phyloP scores from a whole-genome alignment of 306 rosid species.

The Vigna angularis region DNA sequence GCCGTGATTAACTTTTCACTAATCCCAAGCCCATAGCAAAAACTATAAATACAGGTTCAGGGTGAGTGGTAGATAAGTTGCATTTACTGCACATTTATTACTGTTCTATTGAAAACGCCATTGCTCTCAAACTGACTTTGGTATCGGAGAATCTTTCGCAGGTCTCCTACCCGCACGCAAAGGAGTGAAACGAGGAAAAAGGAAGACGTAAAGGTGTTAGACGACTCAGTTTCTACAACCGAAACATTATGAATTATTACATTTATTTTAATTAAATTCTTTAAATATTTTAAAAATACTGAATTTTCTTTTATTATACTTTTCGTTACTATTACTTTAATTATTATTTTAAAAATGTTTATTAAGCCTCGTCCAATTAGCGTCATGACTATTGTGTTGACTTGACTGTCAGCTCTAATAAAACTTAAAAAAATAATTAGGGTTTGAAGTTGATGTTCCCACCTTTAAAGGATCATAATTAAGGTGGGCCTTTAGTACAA shows the following conservation, averaged over 20 bases:
- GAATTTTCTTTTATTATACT: background rate
- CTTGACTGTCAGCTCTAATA: background rate
- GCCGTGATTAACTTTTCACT: no score
- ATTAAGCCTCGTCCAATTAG: background rate
- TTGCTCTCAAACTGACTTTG: no score
- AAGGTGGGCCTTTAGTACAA: background rate
- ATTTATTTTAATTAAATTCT: background rate
- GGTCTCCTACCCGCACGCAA: no score
- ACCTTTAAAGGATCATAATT: constrained; percentile 1
- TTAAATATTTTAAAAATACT: background rate
- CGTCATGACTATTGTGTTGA: background rate
- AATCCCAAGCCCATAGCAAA: no score
- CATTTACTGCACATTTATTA: no score
- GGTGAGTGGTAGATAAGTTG: no score
- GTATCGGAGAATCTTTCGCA: no score
- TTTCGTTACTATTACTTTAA: background rate
- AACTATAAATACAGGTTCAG: no score
- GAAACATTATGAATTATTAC: background rate
- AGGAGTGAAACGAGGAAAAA: no score
- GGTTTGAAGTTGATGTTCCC: background rate
- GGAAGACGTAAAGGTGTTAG: no score
- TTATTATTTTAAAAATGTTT: background rate
- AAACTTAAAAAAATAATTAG: background rate
- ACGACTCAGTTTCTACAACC: no score
- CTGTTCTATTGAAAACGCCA: no score